A percentile compares a stretch with the other conserved stretches of the same genome.
Conservation (phyloP, 2,329 filamentous ascomycete species). For the Cryphonectria parasitica region DNA sequence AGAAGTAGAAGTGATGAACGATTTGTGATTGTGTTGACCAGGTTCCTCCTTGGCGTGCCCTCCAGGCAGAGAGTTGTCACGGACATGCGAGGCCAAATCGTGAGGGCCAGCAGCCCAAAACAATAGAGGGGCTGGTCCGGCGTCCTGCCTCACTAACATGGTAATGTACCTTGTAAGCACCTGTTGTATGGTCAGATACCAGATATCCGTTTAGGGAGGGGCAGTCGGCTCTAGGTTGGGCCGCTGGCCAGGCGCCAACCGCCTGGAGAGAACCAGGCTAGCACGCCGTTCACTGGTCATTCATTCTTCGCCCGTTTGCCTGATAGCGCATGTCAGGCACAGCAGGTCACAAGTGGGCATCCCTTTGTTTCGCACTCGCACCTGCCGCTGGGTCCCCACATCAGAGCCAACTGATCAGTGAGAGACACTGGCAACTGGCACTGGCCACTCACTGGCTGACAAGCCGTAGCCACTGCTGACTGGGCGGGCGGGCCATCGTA, state of each 20-base stretch:
- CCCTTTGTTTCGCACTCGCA: constrained; percentile 8
- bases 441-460: neutral
- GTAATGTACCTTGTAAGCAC: neutral
- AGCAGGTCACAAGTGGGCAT: constrained; percentile 1
- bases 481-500: constrained; percentile 1
- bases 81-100: neutral
- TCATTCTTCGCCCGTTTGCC: neutral
- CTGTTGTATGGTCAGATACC: neutral
- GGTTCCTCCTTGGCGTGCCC: neutral
- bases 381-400: neutral
- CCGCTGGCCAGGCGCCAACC: neutral
- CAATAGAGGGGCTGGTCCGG: constrained; percentile 2
- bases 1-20: neutral
- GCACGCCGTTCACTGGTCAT: neutral
- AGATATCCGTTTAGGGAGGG: neutral
- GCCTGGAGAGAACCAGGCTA: neutral
- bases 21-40: neutral
- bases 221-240: neutral
- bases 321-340: neutral
- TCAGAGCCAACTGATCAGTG: neutral
- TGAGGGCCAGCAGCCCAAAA: constrained; percentile 6
- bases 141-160: neutral
- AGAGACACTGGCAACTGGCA: neutral
- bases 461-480: neutral
- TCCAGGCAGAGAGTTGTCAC: neutral